These are phyloP conservation scores for Peronospora belbahrii DNA, from an alignment of 352 stramenopile species.

Conservation along the genomic window DNA sequence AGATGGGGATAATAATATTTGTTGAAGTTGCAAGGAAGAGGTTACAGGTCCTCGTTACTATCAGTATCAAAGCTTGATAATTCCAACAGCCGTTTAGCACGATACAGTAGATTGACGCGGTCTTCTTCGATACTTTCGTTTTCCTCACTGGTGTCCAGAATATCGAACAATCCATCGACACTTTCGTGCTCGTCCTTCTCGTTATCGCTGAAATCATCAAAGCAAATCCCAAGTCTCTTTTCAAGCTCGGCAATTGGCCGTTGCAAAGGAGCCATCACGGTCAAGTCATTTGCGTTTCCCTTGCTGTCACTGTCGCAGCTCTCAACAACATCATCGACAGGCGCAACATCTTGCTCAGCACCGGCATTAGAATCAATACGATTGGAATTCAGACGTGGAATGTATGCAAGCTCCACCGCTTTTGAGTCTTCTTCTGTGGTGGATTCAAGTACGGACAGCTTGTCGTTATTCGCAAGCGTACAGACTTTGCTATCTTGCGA, in stretches of 20 bases:
- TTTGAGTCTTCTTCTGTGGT: neutral
- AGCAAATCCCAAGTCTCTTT: conserved; percentile 54
- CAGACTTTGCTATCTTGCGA: neutral
- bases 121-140: conserved; percentile 51
- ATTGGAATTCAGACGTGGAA: neutral
- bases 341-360: neutral
- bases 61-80: conserved; percentile 40
- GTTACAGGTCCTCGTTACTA: conserved; percentile 29
- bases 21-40: neutral
- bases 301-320: conserved; percentile 15
- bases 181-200: conserved; percentile 40
- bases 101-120: conserved; percentile 32
- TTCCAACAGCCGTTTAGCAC: conserved; percentile 44
- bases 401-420: neutral
- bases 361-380: neutral
- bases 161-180: conserved; percentile 25
- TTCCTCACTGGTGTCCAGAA: conserved; percentile 30
- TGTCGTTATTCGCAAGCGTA: neutral
- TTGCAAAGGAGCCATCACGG: conserved; percentile 33
- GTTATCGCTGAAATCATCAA: conserved; percentile 55
- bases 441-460: neutral
- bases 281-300: conserved; percentile 16
- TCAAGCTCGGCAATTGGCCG: conserved; percentile 67
- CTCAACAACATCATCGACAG: neutral
- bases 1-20: neutral